Conservation (phyloP, 1,284 basidiomycete genomes). For the Pseudozyma flocculosa region DNA sequence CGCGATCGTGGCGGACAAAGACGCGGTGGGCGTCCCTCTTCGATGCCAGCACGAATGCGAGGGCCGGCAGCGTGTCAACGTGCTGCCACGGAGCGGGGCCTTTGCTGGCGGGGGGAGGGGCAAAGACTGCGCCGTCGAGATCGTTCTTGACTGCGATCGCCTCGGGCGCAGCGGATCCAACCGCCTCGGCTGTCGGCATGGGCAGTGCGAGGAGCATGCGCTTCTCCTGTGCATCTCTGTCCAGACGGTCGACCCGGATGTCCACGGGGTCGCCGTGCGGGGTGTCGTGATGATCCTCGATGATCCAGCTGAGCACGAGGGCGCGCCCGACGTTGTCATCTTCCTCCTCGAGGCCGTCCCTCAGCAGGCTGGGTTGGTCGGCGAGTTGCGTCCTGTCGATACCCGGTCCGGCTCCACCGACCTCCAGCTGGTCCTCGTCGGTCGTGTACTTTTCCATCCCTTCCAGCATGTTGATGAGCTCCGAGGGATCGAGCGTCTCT, state of each 20-base stretch:
- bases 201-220: constrained; percentile 20
- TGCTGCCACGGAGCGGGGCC: constrained; percentile 82
- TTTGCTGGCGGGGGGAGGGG: constrained; percentile 37
- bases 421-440: constrained; percentile 61
- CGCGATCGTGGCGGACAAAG: constrained; percentile 17
- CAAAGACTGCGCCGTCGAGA: constrained; percentile 77
- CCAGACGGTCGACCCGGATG: constrained; percentile 12
- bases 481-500: constrained; percentile 83
- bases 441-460: constrained; percentile 80
- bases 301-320: constrained; percentile 68
- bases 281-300: constrained; percentile 34
- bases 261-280: background rate
- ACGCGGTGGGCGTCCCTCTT: constrained; percentile 63
- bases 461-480: constrained; percentile 75
- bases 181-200: constrained; percentile 6
- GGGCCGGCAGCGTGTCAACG: constrained; percentile 75
- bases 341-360: constrained; percentile 81
- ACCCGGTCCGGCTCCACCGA: constrained; percentile 59
- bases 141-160: constrained; percentile 71
- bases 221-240: constrained; percentile 2
- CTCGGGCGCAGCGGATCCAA: background rate
- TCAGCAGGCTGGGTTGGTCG: constrained; percentile 67
- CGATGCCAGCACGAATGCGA: constrained; percentile 89
- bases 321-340: constrained; percentile 70
- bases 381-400: background rate